These are phyloP conservation scores for Gossypium stocksii DNA, from an alignment of 345 rosid species.

Conservation along the genomic window DNA sequence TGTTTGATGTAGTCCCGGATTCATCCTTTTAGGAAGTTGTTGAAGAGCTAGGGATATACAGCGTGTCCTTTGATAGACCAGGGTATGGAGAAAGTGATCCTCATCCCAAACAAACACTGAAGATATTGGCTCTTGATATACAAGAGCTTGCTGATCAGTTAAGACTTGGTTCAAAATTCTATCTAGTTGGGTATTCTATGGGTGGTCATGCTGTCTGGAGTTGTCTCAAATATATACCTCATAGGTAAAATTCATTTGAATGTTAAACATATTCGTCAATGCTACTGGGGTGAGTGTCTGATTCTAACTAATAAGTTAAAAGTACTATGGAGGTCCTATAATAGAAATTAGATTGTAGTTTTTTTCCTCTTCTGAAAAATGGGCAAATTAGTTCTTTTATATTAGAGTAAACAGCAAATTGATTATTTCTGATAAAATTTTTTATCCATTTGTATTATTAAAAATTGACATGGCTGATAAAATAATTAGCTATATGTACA, in stretches of 20 bases:
- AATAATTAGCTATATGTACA: too few relatives aligned
- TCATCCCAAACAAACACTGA: constrained; percentile 31
- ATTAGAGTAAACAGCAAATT: too few relatives aligned
- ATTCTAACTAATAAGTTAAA: too few relatives aligned
- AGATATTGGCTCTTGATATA: constrained; percentile 39
- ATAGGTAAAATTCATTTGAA: constrained; percentile 30
- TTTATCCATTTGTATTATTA: too few relatives aligned
- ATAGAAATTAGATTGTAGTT: too few relatives aligned
- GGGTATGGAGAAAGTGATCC: constrained; percentile 57
- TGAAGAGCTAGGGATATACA: constrained; percentile 36
- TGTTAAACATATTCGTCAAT: not conserved
- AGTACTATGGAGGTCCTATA: too few relatives aligned
- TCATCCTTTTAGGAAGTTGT: constrained; percentile 31
- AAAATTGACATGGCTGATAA: too few relatives aligned
- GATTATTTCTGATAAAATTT: too few relatives aligned
- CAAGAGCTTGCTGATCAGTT: constrained; percentile 47
- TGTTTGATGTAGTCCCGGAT: not conserved
- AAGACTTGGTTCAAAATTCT: constrained; percentile 39
- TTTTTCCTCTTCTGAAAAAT: too few relatives aligned
- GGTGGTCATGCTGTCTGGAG: constrained; percentile 49
- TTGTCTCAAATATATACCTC: constrained; percentile 53
- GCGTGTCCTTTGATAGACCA: constrained; percentile 44
- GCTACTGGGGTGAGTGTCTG: not conserved
- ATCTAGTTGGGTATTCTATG: constrained; percentile 44
- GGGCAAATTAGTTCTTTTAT: too few relatives aligned